phyloP scores from a whole-genome alignment of 2,329 filamentous ascomycete species.

The Venturia nashicola region DNA sequence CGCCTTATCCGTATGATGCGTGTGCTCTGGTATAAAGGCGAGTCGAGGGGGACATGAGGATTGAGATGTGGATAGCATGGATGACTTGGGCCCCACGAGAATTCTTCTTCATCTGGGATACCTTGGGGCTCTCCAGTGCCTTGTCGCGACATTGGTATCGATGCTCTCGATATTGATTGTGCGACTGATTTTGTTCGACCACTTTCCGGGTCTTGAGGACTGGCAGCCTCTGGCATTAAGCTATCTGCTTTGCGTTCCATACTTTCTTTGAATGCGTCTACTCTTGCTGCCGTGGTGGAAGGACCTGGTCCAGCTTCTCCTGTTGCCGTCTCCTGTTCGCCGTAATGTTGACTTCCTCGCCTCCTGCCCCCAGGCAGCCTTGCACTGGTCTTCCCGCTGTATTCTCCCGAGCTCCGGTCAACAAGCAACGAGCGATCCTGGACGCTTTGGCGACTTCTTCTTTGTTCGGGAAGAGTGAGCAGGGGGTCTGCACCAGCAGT shows the following conservation, averaged over 20 bases:
- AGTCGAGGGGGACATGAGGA: constrained; percentile 71
- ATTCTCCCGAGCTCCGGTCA: constrained; percentile 27
- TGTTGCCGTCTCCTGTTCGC: not conserved
- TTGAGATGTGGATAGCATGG: constrained; percentile 92
- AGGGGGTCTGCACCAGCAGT: constrained; percentile 38
- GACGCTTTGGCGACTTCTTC: constrained; percentile 37
- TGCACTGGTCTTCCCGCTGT: constrained; percentile 40
- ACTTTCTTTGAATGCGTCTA: not conserved
- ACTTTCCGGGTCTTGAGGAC: constrained; percentile 1
- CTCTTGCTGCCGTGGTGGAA: constrained; percentile 6
- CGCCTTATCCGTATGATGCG: constrained; percentile 83
- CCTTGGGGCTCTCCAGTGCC: not conserved
- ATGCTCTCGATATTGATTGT: constrained; percentile 1
- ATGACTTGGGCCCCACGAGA: constrained; percentile 86
- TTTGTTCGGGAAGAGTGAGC: constrained; percentile 44
- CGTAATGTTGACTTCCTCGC: constrained; percentile 10
- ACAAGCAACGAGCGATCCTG: constrained; percentile 21
- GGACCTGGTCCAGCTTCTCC: constrained; percentile 5
- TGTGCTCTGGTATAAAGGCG: constrained; percentile 61
- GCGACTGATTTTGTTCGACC: not conserved
- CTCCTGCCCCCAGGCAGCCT: constrained; percentile 23
- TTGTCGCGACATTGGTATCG: constrained; percentile 3
- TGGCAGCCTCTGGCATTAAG: not conserved
- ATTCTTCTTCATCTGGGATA: constrained; percentile 47
- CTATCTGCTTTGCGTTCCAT: constrained; percentile 7